Evolutionary conservation across 2,329 filamentous ascomycete genomes (phyloP).

Genomic region (Fusarium setosum): DNA sequence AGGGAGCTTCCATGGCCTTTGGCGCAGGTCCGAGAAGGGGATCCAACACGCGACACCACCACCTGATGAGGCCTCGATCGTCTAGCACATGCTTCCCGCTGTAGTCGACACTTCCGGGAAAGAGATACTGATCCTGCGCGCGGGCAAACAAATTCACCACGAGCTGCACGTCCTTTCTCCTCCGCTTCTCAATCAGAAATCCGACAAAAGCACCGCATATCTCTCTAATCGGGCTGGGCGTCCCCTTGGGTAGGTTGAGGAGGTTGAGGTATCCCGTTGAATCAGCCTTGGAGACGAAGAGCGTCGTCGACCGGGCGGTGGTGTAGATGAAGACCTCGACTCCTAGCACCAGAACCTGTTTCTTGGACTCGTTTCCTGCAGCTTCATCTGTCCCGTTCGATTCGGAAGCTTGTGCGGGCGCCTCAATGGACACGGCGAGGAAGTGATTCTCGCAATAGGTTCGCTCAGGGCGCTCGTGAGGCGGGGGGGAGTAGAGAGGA

Average conservation of each 20-base stretch:
- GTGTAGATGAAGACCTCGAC: conserved; percentile 91
- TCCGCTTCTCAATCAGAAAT: conserved; percentile 76
- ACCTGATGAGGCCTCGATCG: conserved; percentile 88
- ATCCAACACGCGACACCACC: conserved; percentile 94
- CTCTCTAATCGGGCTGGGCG: conserved; percentile 78
- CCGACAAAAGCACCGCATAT: conserved; percentile 81
- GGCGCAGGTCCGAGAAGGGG: conserved; percentile 71
- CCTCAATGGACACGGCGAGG: conserved; percentile 62
- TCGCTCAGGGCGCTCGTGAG: conserved; percentile 75
- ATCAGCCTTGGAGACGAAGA: conserved; percentile 97
- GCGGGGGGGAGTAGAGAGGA: conserved; percentile 83
- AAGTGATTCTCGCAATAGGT: conserved; percentile 92
- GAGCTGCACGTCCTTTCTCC: conserved; percentile 73
- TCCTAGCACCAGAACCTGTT: conserved; percentile 79
- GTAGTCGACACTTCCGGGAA: conserved; percentile 91
- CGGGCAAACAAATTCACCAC: conserved; percentile 92
- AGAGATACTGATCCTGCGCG: conserved; percentile 93
- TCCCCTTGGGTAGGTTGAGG: conserved; percentile 70
- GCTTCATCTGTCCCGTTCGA: conserved; percentile 41
- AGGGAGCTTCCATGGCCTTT: conserved; percentile 43
- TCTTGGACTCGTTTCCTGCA: conserved; percentile 34
- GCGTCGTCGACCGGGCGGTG: conserved; percentile 81
- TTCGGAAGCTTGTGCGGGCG: conserved; percentile 20
- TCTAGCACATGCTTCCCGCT: conserved; percentile 89
- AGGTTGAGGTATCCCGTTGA: conserved; percentile 88